Evolutionary conservation across 2,329 filamentous ascomycete species (phyloP).

Genomic region (Beauveria pseudobassiana): DNA sequence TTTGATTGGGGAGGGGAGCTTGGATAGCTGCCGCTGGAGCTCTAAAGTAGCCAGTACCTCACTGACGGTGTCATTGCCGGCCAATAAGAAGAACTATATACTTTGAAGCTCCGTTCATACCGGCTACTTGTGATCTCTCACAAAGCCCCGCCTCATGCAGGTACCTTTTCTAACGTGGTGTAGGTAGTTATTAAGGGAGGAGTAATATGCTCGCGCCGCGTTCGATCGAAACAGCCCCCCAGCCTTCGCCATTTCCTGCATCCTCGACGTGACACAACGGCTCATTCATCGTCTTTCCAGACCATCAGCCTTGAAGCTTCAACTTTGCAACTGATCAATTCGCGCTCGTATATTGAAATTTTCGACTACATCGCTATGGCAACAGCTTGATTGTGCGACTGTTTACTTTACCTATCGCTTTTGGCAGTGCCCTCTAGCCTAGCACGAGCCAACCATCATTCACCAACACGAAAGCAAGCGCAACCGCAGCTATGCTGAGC

Average conservation of each 20-base stretch:
- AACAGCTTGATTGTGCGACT: background rate
- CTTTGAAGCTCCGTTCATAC: background rate
- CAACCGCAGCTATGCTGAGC: slow-evolving; percentile 30
- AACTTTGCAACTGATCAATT: background rate
- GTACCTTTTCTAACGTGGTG: background rate
- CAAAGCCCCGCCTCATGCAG: background rate
- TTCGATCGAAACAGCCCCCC: slow-evolving; percentile 6
- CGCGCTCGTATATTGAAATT: too few relatives aligned
- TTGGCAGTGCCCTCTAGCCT: background rate
- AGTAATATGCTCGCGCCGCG: slow-evolving; percentile 10
- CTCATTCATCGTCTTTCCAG: background rate
- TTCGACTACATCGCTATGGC: background rate
- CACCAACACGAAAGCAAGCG: background rate
- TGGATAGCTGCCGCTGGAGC: background rate
- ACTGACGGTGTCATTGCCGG: rapidly evolving
- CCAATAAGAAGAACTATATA: background rate
- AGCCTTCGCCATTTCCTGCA: slow-evolving; percentile 12
- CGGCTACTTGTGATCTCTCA: background rate
- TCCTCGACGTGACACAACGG: background rate
- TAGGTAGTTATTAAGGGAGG: background rate
- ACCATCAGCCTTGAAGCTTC: background rate
- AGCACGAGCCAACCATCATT: background rate
- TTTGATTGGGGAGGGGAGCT: slow-evolving; percentile 22
- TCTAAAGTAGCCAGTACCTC: background rate
- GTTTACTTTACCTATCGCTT: slow-evolving; percentile 5